Base-by-base conservation (phyloP, 768 basidiomycete genomes). In the Baorangia bicolor region DNA sequence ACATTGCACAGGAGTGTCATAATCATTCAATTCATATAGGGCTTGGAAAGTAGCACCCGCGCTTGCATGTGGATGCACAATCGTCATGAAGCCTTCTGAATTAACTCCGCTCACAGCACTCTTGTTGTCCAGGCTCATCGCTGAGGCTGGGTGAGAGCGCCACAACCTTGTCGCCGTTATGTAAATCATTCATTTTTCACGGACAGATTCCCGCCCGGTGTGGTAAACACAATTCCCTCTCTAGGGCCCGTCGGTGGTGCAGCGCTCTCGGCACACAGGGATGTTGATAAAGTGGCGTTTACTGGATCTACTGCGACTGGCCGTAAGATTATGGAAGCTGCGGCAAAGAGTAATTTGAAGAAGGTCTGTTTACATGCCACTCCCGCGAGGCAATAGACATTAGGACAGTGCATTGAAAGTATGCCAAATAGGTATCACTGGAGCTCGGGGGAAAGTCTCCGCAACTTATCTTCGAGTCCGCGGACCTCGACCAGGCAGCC, bases 401-500 rank as follows among this genome's bases (percentile, higher is more conserved):
- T 50, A 42, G 51, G 49, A 45, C 40, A 49, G 44, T 57, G 47
- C 40, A 33, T 51, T 66, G 21, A 63, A 50, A 35, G 4, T 55
- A 41, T 49, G 33, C 44, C 42, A 53, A 55, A 53, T 62, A 88
- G 87, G 81, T 97, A 39, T 94, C 94, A 21, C 80, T 98, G 47
- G 96, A 98, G 70, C 83, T 98, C 6, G 94, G 95, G 31, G 95
- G 95, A 41, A 97, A 98, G 75, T 92, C 88, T 25, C 91, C 91
- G 18, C 86, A 92, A 60, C 75, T 98, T 57, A 77, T 98, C 59
- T 98, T 97, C 65, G 88, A 93, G 64, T 90, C 88, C 39, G 94
- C 95, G 35, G 88, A 98, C 71, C 74, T 97, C 55, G 91, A 97
- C 55, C 56, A 70, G 83, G 92, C 93, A 52, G 90, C 92, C 28